Conservation (phyloP, 352 stramenopile species). For the Phytophthora aleatoria region DNA sequence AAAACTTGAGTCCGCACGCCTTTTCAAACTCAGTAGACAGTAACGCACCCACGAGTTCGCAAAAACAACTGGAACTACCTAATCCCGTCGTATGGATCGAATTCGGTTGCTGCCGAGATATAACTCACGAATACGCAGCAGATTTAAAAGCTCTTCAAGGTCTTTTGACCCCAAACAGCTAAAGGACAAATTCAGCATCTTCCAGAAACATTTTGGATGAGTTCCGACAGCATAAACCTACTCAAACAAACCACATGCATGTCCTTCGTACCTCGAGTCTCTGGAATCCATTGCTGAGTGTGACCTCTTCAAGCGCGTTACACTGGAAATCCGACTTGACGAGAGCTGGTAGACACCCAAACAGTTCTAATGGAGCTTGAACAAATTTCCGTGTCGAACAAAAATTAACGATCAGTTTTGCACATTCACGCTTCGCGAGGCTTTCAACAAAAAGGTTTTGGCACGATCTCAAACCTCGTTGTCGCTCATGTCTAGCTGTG, state of each 20-base stretch:
- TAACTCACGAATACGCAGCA: constrained; percentile 79
- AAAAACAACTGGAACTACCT: too few species aligned
- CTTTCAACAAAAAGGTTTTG: too few species aligned
- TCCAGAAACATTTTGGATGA: neutral
- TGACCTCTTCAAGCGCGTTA: constrained; percentile 64
- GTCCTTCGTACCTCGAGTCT: constrained; percentile 53
- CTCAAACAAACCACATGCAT: neutral
- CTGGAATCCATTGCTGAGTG: constrained; percentile 58
- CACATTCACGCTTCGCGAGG: too few species aligned
- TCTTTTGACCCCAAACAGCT: constrained; percentile 71
- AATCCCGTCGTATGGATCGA: constrained; percentile 18
- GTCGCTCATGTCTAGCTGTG: constrained; percentile 80
- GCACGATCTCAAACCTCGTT: constrained; percentile 53
- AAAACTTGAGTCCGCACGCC: too few species aligned
- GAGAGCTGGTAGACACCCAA: constrained; percentile 65
- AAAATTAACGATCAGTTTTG: neutral
- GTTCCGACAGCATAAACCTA: neutral
- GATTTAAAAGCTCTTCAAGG: constrained; percentile 68
- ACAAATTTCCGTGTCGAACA: neutral
- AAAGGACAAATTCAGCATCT: constrained; percentile 82
- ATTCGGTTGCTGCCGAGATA: constrained; percentile 82
- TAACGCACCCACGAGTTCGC: too few species aligned
- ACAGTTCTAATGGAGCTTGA: constrained; percentile 64
- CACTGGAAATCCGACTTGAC: constrained; percentile 82
- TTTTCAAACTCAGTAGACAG: too few species aligned